phyloP scores from a whole-genome alignment of 1,284 basidiomycete genomes.

The Rhodotorula sp. region DNA sequence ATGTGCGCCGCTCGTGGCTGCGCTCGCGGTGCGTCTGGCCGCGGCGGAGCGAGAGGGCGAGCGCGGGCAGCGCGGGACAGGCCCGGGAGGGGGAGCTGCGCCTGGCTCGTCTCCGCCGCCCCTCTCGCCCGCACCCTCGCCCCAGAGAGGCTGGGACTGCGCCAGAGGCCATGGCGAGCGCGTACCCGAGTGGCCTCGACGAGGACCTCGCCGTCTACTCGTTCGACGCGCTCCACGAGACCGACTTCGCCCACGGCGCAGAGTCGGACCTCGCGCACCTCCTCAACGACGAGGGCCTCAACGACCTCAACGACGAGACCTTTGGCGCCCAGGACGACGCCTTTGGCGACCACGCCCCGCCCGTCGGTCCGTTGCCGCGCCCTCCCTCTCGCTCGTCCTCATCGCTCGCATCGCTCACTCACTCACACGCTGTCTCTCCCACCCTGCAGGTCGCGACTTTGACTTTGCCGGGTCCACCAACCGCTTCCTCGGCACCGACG shows the following conservation, averaged over 20 bases:
- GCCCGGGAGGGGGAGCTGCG: background rate
- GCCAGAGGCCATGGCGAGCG: conserved; percentile 2
- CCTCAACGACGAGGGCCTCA: conserved; percentile 78
- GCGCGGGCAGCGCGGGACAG: too few species aligned
- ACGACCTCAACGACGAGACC: conserved; percentile 93
- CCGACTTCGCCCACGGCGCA: conserved; percentile 55
- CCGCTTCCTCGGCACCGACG: conserved; percentile 48
- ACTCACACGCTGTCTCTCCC: background rate
- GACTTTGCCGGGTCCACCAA: conserved; percentile 65
- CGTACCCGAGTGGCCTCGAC: conserved; percentile 41
- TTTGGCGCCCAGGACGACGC: conserved; percentile 88
- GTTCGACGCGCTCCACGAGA: conserved; percentile 56
- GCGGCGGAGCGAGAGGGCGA: background rate
- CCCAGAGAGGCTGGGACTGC: too few species aligned
- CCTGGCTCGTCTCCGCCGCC: background rate
- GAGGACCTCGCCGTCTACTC: conserved; percentile 67
- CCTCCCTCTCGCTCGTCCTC: background rate
- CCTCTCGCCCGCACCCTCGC: background rate
- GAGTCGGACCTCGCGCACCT: conserved; percentile 79
- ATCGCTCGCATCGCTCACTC: background rate
- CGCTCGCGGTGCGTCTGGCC: background rate
- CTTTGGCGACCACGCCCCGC: conserved; percentile 59
- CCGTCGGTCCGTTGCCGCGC: conserved; percentile 63
- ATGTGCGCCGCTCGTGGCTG: too few species aligned
- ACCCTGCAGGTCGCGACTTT: conserved; percentile 77